Evolutionary conservation across 2,329 filamentous ascomycete genomes (phyloP).

Genomic region (Trichoderma cornu-damae): DNA sequence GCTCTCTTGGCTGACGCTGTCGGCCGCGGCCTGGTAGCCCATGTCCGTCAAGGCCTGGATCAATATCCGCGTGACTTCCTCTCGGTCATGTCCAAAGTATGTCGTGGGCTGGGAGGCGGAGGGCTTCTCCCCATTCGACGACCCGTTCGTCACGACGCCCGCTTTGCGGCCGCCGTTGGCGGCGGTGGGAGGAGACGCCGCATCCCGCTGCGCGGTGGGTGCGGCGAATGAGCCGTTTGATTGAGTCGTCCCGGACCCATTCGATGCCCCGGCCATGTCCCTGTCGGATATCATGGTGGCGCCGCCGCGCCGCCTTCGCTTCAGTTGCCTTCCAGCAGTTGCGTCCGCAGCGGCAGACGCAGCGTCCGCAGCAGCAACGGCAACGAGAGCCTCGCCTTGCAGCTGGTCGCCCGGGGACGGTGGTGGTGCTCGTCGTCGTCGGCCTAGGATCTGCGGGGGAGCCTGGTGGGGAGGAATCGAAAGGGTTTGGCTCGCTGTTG

Average conservation of each 20-base stretch:
- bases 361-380: neutral
- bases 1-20: conserved; percentile 71
- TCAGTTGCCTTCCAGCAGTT: conserved; percentile 27
- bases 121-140: conserved; percentile 35
- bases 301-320: conserved; percentile 52
- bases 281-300: conserved; percentile 60
- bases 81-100: conserved; percentile 82
- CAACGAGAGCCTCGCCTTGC: conserved; percentile 20
- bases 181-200: conserved; percentile 20
- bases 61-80: conserved; percentile 87
- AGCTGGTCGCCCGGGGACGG: conserved; percentile 36
- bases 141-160: conserved; percentile 50
- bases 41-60: conserved; percentile 88
- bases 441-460: conserved; percentile 45
- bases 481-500: conserved; percentile 28
- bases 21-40: conserved; percentile 75
- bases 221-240: conserved; percentile 39
- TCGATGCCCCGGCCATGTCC: conserved; percentile 46
- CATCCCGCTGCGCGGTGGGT: conserved; percentile 21
- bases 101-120: conserved; percentile 25
- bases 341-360: conserved; percentile 18
- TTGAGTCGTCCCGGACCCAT: conserved; percentile 45
- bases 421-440: conserved; percentile 54
- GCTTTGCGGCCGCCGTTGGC: conserved; percentile 46
- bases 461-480: conserved; percentile 26